Percentiles rank a stretch among this genome's conserved stretches.
These are phyloP conservation scores for Cryptococcus hybrid DNA, from an alignment of 1,284 basidiomycete species.

Conservation along the genomic window DNA sequence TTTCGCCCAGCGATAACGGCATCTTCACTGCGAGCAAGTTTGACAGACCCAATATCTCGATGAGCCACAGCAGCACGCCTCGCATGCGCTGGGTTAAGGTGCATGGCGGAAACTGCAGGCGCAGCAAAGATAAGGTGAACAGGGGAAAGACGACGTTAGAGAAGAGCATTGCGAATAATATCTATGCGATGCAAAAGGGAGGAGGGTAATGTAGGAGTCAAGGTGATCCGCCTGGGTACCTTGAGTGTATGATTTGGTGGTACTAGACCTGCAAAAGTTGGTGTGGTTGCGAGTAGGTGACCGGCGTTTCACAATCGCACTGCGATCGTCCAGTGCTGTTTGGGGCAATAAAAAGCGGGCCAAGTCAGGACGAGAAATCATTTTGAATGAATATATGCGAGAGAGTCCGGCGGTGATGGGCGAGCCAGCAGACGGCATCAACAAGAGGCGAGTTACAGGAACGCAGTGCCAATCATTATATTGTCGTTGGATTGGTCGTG, in stretches of 20 bases:
- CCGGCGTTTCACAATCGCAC: slow-evolving; percentile 4
- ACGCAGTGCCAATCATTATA: not conserved
- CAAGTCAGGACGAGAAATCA: not conserved
- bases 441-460: not conserved
- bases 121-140: slow-evolving; percentile 16
- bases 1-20: slow-evolving; percentile 4
- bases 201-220: not conserved
- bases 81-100: slow-evolving; percentile 7
- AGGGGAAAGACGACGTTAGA: slow-evolving; percentile 24
- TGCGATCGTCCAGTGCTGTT: slow-evolving; percentile 6
- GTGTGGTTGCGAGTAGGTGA: slow-evolving; percentile 9
- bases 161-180: slow-evolving; percentile 21
- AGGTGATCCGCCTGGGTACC: slow-evolving; percentile 9
- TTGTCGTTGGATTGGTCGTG: not conserved
- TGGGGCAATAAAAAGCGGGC: not conserved
- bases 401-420: not conserved
- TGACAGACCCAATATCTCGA: not conserved
- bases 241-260: not conserved
- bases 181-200: not conserved
- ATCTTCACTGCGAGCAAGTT: slow-evolving; percentile 6
- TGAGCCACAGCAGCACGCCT: slow-evolving; percentile 3
- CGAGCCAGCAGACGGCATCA: not conserved
- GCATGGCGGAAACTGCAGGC: slow-evolving; percentile 8
- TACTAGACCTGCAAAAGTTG: slow-evolving; percentile 26
- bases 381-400: not conserved